Evolutionary conservation across 495 filamentous ascomycete species (phyloP), one percentile per base, ranked within the genome.

Genomic region (Aspergillus nidulans): DNA sequence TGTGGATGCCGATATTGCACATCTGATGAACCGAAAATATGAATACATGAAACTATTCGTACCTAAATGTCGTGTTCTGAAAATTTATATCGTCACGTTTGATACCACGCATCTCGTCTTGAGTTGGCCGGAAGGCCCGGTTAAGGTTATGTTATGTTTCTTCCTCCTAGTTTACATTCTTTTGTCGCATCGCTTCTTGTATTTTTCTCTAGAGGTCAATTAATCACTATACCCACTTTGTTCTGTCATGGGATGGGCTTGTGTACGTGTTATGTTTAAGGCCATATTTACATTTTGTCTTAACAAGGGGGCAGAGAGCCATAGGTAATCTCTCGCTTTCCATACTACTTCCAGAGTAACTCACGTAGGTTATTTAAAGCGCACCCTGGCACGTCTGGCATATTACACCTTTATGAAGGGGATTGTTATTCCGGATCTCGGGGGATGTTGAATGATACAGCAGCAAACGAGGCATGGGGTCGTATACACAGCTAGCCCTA

Each of bases 21-120:
- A 49, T 49, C 21, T 49, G 46, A 49, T 49, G 47, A 39, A 39
- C 20, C 45, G 30, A 39, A 49, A 49, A 49, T 49, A 49, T 49
- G 47, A 49, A 25, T 49, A 49, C 30, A 49, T 49, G 47, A 49
- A 39, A 32, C 13, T 39, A 45, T 30, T 28, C 30, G 42, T 36
- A 38, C 47, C 26, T 40, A 28, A 21, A 19, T 43, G 38, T 24
- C 45, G 21, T 18, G 0, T 44, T 40, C 45, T 16, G 55, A 18
- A 52, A 9, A 49, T 39, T 39, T 21, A 49, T 49, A 21, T 49
- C 20, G 18, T 49, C 52, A 42, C 41, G 34, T 46, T 60, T 58
- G 60, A 63, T 63, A 63, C 54, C 56, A 63, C 53, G 49, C 48
- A 49, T 30, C 47, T 56, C 25, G 23, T 55, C 46, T 47, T 42